Percentiles rank a stretch among this genome's conserved stretches.
These are phyloP conservation scores for Tylopilus vinaceipallidus DNA, from an alignment of 768 basidiomycete species.

Conservation along the genomic window DNA sequence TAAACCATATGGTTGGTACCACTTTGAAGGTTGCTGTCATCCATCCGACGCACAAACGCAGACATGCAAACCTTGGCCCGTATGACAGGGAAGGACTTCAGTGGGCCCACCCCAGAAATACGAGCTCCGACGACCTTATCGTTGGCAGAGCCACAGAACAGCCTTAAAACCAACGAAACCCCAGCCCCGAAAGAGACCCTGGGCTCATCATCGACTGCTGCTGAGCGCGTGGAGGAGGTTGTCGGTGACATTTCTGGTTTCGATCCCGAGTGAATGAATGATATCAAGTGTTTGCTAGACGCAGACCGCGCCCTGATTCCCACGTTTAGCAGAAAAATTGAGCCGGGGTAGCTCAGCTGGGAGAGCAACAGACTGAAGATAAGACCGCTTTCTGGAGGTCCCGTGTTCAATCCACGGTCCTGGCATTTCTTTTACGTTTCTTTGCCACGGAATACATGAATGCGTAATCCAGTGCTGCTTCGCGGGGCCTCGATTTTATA, in stretches of 20 bases:
- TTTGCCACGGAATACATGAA: no score
- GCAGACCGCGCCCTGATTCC: not conserved
- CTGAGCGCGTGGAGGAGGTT: slow-evolving; percentile 28
- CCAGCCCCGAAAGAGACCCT: slow-evolving; percentile 11
- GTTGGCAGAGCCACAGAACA: slow-evolving; percentile 27
- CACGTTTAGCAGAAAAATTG: not conserved
- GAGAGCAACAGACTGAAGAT: slow-evolving; percentile 73
- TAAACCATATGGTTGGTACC: slow-evolving; percentile 66
- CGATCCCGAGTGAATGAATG: slow-evolving; percentile 13
- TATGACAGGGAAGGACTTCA: slow-evolving; percentile 85
- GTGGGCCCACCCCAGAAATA: slow-evolving; percentile 76
- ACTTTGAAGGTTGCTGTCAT: not conserved
- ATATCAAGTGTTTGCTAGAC: not conserved
- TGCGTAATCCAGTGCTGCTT: no score
- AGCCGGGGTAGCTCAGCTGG: slow-evolving; percentile 71
- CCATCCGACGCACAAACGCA: slow-evolving; percentile 24
- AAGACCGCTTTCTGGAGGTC: slow-evolving; percentile 44
- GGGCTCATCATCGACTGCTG: slow-evolving; percentile 36
- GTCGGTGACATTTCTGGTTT: slow-evolving; percentile 31
- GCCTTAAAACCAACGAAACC: not conserved
- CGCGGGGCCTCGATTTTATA: no score
- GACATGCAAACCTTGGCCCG: slow-evolving; percentile 72
- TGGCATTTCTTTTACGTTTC: slow-evolving; percentile 37
- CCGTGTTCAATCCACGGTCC: slow-evolving; percentile 56
- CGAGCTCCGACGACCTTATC: slow-evolving; percentile 37